Evolutionary conservation across 1,284 basidiomycete genomes (phyloP), one percentile per base, ranked within the genome.

Genomic region (Cutaneotrichosporon mucoides): DNA sequence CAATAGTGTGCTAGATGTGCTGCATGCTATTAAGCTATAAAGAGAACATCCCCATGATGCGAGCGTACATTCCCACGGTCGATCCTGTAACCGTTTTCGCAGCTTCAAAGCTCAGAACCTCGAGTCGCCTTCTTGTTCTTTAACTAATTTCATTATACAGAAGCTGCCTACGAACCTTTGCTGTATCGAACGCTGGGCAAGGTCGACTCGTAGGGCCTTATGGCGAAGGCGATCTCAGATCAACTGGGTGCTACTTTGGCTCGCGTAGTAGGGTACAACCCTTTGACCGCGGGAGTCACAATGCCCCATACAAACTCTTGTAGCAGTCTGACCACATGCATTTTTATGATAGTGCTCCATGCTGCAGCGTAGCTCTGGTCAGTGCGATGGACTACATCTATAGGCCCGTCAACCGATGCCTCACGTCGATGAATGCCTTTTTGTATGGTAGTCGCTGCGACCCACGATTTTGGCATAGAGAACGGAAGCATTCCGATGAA

Each of bases 171-270:
- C 59, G 59, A 61, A 64, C 62, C 62, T 59, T 13, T 50, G 55
- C 56, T 43, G 36, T 36, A 44, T 13, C 15, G 11, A 15, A 51
- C 13, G 51, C 24, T 48, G 45, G 33, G 59, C 56, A 45, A 36
- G 42, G 62, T 63, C 47, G 62, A 63, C 48, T 63, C 56, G 62
- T 54, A 50, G 51, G 51, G 53, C 35, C 40, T 15, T 43, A 16
- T 33, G 44, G 61, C 46, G 41, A 40, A 34, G 59, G 54, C n/a
- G 50, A 51, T 64, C 59, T 56, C 50, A 64, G 62, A 64, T 15
- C 37, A 15, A 50, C 15, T 53, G 59, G 62, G 62, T 53, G 62
- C 59, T 63, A 56, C 62, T 64, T 64, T 64, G 59, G 62, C 62
- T 64, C 52, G 59, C 59, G 51, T 59, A 61, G 50, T 46, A 61